These are phyloP conservation scores for Boletus sp. DNA, from an alignment of 1,284 basidiomycete genomes.

Conservation along the genomic window DNA sequence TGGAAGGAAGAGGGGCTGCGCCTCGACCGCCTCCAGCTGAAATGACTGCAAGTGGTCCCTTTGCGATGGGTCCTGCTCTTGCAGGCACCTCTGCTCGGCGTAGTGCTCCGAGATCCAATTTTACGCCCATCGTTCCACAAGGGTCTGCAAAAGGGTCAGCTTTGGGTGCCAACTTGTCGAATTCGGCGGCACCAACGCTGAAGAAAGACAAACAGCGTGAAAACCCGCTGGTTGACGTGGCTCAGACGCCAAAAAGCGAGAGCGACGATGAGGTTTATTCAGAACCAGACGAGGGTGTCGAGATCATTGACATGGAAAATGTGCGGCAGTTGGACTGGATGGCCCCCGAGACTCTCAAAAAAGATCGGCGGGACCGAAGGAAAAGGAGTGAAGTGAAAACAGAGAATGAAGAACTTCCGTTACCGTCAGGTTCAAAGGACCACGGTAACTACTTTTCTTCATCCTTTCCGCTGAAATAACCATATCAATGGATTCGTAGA, in stretches of 20 bases:
- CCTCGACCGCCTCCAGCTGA: constrained; percentile 50
- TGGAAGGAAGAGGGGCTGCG: constrained; percentile 42
- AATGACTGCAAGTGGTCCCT: constrained; percentile 82
- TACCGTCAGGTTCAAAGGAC: constrained; percentile 23
- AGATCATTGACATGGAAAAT: constrained; percentile 84
- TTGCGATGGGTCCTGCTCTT: constrained; percentile 76
- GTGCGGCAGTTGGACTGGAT: constrained; percentile 82
- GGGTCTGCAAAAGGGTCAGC: constrained; percentile 35
- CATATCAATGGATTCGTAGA: constrained; percentile 21
- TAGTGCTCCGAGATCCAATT: constrained; percentile 50
- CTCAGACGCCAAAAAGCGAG: constrained; percentile 34
- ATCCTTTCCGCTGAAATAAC: background rate
- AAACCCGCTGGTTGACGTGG: constrained; percentile 30
- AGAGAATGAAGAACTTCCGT: constrained; percentile 42
- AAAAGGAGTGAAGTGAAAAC: constrained; percentile 42
- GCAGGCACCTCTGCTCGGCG: constrained; percentile 52
- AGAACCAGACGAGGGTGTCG: constrained; percentile 84
- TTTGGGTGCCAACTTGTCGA: constrained; percentile 47
- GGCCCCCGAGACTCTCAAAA: constrained; percentile 77
- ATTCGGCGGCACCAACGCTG: constrained; percentile 38
- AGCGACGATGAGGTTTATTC: constrained; percentile 72
- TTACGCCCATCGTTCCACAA: constrained; percentile 42
- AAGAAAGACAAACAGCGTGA: constrained; percentile 38
- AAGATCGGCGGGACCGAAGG: constrained; percentile 45
- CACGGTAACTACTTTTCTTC: constrained; percentile 33